Evolutionary conservation across 2,329 filamentous ascomycete genomes (phyloP).

Genomic region (Chaetomiaceae sp.): DNA sequence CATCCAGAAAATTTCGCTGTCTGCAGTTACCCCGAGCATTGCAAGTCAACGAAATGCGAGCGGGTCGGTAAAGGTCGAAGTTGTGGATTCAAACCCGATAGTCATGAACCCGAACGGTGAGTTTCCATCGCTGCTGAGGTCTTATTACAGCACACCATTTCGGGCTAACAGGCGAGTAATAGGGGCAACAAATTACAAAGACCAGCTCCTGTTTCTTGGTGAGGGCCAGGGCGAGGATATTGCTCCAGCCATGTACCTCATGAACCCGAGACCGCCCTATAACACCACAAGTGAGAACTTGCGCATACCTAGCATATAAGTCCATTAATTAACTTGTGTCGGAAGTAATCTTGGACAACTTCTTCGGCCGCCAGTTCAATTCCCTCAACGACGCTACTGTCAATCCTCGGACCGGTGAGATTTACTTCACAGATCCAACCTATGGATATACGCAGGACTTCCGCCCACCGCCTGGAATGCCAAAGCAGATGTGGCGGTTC

Average conservation of each 20-base stretch:
- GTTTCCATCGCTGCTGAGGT: no score
- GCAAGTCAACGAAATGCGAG: constrained; percentile 36
- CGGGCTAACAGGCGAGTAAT: not conserved
- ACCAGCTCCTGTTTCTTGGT: constrained; percentile 45
- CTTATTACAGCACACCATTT: no score
- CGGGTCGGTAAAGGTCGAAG: constrained; percentile 39
- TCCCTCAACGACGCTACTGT: constrained; percentile 56
- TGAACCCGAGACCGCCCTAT: constrained; percentile 45
- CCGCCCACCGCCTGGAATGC: constrained; percentile 48
- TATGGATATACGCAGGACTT: constrained; percentile 59
- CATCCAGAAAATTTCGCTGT: constrained; percentile 47
- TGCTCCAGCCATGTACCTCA: constrained; percentile 38
- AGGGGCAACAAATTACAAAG: constrained; percentile 49
- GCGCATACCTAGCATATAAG: not conserved
- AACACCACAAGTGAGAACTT: constrained; percentile 42
- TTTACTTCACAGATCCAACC: constrained; percentile 62
- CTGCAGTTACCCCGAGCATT: constrained; percentile 38
- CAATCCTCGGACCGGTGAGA: constrained; percentile 49
- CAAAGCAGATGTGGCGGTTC: constrained; percentile 56
- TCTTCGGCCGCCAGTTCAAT: constrained; percentile 55
- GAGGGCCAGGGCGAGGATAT: constrained; percentile 47
- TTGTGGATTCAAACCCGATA: constrained; percentile 39
- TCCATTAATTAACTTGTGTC: not conserved
- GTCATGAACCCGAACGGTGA: constrained; percentile 50
- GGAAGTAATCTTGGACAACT: constrained; percentile 54